Evolutionary conservation across 331 rosid genomes (phyloP), one percentile per base, ranked within the genome.

Genomic region (Malus hybrid): DNA sequence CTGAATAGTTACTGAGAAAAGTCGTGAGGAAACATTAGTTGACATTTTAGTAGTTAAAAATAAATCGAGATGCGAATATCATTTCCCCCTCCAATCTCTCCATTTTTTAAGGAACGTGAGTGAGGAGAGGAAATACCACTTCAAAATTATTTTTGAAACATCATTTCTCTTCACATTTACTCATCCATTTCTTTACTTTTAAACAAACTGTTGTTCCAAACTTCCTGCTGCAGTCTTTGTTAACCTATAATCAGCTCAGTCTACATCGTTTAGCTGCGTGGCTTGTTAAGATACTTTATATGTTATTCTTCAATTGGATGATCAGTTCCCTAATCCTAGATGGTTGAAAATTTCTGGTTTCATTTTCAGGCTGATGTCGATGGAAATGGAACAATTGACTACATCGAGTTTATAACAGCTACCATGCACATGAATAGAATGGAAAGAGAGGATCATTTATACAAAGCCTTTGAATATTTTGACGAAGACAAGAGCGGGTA

Each of bases 381-480:
- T 73, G 98, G 98, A 72, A 90, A 94, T 72, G 98, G 98, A 70
- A 74, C 95, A 22, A 91, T 94, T 72, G 98, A 94, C 81, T 94
- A 91, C 82, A 85, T 86, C 12, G 98, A 94, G 89, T 94, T 94
- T 79, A 94, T 94, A 83, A 86, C 96, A 19, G 98, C 98, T 46
- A 94, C 97, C 7, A 91, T 94, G 98, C 98, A 94, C 88, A 82
- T 91, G 88, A 94, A 94, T 79, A 85, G 98, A 88, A 64, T 94
- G 91, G 98, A 94, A 79, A 91, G 93, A 85, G 96, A 91, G 84
- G 97, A 91, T 39, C 98, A 88, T 86, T 75, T 94, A 61, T 94
- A 87, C 73, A 94, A 72, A 80, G 98, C 98, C 76, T 91, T 94
- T 65, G 93, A 90, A 74, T 91, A 94, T 85, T 94, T 94, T 68